phyloP scores from a whole-genome alignment of 257 asterid genomes.

The Leonotis leonurus region DNA sequence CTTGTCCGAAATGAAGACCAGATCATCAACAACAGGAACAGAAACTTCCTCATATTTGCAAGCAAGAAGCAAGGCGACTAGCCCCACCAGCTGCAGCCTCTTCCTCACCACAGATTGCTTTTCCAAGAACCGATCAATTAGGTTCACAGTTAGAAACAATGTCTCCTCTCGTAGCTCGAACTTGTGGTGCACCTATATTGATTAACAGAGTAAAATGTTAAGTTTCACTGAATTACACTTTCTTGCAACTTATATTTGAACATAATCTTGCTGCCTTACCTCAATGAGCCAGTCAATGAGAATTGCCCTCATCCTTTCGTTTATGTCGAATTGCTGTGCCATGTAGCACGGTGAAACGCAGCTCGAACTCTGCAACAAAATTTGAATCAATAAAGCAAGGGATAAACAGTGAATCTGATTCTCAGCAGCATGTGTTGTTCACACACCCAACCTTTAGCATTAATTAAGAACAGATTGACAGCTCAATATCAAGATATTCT shows the following conservation, averaged over 20 bases:
- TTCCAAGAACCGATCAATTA: conserved; percentile 76
- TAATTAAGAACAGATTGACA: background rate
- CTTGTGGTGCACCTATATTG: conserved; percentile 90
- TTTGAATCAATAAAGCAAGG: background rate
- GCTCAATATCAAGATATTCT: conserved; percentile 13
- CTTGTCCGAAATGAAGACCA: conserved; percentile 79
- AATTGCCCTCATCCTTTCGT: conserved; percentile 79
- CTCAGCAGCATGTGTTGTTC: conserved; percentile 6
- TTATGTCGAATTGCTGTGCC: conserved; percentile 72
- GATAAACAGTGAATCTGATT: background rate
- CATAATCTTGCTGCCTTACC: no score
- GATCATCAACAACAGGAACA: conserved; percentile 82
- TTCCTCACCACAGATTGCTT: conserved; percentile 71
- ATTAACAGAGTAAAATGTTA: no score
- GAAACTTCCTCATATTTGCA: conserved; percentile 94
- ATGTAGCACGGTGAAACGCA: conserved; percentile 81
- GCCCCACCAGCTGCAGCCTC: conserved; percentile 86
- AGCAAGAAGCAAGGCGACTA: conserved; percentile 86
- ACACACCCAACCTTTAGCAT: background rate
- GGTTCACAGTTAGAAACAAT: conserved; percentile 62
- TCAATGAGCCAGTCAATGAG: conserved; percentile 92
- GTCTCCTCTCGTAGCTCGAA: conserved; percentile 87
- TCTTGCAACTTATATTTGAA: background rate
- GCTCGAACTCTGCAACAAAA: conserved; percentile 47
- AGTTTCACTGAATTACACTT: background rate